Evolutionary conservation across 805 yeast species (phyloP), one percentile per base, ranked within the genome.

Genomic region (Kodamaea neixiangensis): DNA sequence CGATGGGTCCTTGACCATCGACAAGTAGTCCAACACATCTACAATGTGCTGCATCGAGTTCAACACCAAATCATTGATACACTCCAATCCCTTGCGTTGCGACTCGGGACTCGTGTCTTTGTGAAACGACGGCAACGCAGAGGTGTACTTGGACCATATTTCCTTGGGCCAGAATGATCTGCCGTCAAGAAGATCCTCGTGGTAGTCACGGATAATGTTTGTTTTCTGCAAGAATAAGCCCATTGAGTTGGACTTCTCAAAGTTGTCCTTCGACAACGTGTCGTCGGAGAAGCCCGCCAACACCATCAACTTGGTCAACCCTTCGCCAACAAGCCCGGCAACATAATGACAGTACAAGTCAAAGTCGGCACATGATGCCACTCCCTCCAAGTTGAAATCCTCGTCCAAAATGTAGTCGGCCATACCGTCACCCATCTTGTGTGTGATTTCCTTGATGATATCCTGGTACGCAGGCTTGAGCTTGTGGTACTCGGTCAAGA

Each of bases 291-390:
- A 90, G 13, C 76, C 66, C 21, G 97, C 96, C 40, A 83, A 76
- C 15, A 88, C 86, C 60, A 90, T 82, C 68, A 94, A 75, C 55
- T 87, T 81, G 9, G 98, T 91, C 58, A 91, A 76, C 2, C 99
- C 99, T 64, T 91, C 97, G 51, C 99, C 99, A 38, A 94, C 98
- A 48, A 94, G 77, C 1, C 99, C 99, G 1, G 99, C 99, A 52
- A 94, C 99, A 63, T 92, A 89, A 71, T 92, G 92, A 71, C 99
- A 94, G 75, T 94, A 94, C 54, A 86, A 76, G 65, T 94, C 92
- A 66, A 87, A 94, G 64, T 91, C 98, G 54, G 79, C 75, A 42
- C 88, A 66, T 1, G 97, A 89, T 45, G 73, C 74, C 44, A 94
- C 85, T 1, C 98, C 98, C 54, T 82, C 82, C 57, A 80, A 65